phyloP scores from a whole-genome alignment of 2,329 filamentous ascomycete species.

The Aspergillus alliaceus region DNA sequence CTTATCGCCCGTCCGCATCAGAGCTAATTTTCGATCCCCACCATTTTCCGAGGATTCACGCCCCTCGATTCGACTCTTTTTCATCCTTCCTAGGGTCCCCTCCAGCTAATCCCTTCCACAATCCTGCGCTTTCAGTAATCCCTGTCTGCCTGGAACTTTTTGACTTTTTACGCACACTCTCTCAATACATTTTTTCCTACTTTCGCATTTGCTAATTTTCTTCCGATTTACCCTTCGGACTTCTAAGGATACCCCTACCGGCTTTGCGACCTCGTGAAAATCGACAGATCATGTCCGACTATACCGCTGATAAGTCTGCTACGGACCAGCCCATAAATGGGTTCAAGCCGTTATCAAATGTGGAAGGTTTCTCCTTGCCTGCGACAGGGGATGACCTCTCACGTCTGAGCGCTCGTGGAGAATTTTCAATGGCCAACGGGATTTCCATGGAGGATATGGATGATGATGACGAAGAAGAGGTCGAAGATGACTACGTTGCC shows the following conservation, averaged over 20 bases:
- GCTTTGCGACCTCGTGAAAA: neutral
- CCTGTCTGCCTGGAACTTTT: neutral
- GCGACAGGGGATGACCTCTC: constrained; percentile 29
- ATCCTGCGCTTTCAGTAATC: neutral
- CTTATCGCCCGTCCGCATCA: constrained; percentile 7
- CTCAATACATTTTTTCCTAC: neutral
- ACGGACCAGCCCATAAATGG: constrained; percentile 30
- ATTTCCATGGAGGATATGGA: constrained; percentile 30
- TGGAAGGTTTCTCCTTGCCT: constrained; percentile 27
- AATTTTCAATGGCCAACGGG: constrained; percentile 29
- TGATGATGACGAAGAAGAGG: constrained; percentile 31
- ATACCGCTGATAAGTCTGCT: constrained; percentile 21
- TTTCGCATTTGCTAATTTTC: neutral
- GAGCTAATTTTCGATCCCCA: constrained; percentile 5
- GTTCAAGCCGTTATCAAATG: constrained; percentile 33
- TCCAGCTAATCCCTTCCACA: constrained; percentile 1
- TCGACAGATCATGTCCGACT: constrained; percentile 29
- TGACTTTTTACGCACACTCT: neutral
- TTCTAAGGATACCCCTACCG: neutral
- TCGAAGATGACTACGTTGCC: constrained; percentile 43
- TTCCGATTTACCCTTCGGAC: neutral
- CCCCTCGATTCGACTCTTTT: constrained; percentile 8
- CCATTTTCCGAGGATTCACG: constrained; percentile 7
- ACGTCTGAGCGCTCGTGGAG: constrained; percentile 28
- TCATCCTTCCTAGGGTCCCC: constrained; percentile 1